Conservation (phyloP, 257 asterid genomes). For the Petrea volubilis region DNA sequence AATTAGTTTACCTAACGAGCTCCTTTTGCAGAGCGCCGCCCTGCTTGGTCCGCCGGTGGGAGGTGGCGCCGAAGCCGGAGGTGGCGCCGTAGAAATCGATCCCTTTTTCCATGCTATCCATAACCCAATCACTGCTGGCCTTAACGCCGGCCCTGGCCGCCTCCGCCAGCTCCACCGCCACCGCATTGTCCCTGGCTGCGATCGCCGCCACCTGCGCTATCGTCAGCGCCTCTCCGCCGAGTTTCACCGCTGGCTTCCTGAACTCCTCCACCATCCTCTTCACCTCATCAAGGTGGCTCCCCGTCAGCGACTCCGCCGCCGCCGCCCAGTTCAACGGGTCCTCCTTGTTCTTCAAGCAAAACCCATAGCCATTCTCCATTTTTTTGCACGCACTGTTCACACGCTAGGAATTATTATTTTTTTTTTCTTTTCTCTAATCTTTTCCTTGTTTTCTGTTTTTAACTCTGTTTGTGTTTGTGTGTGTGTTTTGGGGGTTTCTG, state of each 20-base stretch:
- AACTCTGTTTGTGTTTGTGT: no score
- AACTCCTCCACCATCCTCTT: conserved; percentile 54
- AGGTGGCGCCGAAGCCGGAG: conserved; percentile 59
- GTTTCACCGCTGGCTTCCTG: conserved; percentile 45
- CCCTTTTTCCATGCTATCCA: conserved; percentile 57
- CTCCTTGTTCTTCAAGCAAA: conserved; percentile 29
- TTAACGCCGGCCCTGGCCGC: conserved; percentile 50
- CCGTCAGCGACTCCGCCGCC: conserved; percentile 46
- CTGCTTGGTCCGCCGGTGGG: conserved; percentile 52
- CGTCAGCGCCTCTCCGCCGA: conserved; percentile 54
- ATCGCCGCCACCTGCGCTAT: conserved; percentile 58
- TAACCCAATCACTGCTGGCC: conserved; percentile 62
- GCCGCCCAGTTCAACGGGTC: conserved; percentile 54
- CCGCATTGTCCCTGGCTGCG: conserved; percentile 41
- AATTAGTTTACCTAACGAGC: conserved; percentile 45
- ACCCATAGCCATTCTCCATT: conserved; percentile 30
- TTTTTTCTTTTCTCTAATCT: no score
- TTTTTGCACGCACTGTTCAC: conserved; percentile 15
- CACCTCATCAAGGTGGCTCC: conserved; percentile 54
- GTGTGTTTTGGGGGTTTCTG: conserved; percentile 4
- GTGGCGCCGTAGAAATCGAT: conserved; percentile 60
- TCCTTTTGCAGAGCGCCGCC: conserved; percentile 59
- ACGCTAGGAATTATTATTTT: background rate
- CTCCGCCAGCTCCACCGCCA: conserved; percentile 58
- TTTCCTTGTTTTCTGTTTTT: no score